Evolutionary conservation across 495 filamentous ascomycete species (phyloP), one percentile per base, ranked within the genome.

Genomic region (Lophiotrema nucula): DNA sequence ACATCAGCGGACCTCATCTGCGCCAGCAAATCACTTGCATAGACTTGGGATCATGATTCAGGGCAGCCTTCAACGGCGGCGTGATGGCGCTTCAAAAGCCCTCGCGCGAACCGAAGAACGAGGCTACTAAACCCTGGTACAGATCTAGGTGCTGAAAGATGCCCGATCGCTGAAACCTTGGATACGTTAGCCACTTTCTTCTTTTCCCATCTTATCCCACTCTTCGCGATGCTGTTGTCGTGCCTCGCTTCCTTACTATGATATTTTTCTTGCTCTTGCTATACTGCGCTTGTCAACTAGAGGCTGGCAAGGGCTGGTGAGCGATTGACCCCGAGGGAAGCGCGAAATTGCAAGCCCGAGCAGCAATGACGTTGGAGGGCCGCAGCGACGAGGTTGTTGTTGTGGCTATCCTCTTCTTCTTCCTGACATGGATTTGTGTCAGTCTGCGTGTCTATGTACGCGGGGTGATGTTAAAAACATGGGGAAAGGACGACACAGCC

Each of bases 361-460:
- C n/a, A n/a, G n/a, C n/a, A n/a, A n/a, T n/a, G n/a, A n/a, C n/a
- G n/a, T n/a, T 60, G 62, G 26, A 56, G 5, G 58, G 49, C n/a
- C 38, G 62, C n/a, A 23, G 51, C 15, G 25, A 39, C 26, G 47
- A 57, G 27, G 51, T 60, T 23, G 19, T 58, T n/a, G 57, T 49
- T 11, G 46, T 65, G 8, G 50, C 62, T 4, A 47, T 61, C 41
- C 39, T 65, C 0, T 60, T 65, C 26, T 49, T 60, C 44, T 33
- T 53, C 31, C 25, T 53, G 3, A 51, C 56, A 18, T 64, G 61
- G 56, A 2, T 55, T 1, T 46, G 49, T 0, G 55, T 64, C 19
- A 31, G 37, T 41, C 38, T 64, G 22, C 48, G 61, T 4, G 42
- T 65, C 6, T 61, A 65, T 48, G 51, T 51, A 12, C 57, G 56